Evolutionary conservation across 2,329 filamentous ascomycete species (phyloP), one percentile per base, ranked within the genome.

Genomic region (Monosporascus sp.): DNA sequence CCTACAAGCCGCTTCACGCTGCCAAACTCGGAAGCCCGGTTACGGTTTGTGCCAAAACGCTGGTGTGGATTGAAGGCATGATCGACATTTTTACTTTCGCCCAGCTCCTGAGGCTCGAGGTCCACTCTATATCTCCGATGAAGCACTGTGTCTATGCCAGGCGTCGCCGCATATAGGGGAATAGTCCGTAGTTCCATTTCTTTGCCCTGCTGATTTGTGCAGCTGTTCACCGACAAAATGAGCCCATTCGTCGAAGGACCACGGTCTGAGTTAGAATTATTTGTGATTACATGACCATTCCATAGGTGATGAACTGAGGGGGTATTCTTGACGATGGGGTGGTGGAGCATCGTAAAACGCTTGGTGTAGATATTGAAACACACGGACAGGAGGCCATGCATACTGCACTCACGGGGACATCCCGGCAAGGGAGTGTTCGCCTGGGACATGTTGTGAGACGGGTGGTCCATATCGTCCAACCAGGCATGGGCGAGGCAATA

Each of bases 311-410:
- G 41, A 44, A 44, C 41, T 20, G 41, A 44, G 20, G 41, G 41
- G 7, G 41, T 24, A 24, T 44, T 44, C 20, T 44, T 44, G 18
- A 26, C 49, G 15, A 50, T 37, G 11, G 20, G 64, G 46, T 66
- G 63, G 37, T 61, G 59, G 7, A 63, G 60, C 14, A 60, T 50
- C 2, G 60, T 58, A 54, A 68, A 68, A 2, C 54, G 22, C 26
- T 64, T 66, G 7, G 65, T 65, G 52, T 68, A 66, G 28, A 68
- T 64, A 37, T 68, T 68, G 51, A 68, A 68, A 48, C 65, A 67
- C 5, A 67, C 53, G 9, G 58, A 65, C 22, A 60, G 57, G 49
- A 61, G 57, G 48, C 54, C 56, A 37, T 47, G 50, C 14, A 54
- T 56, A 41, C 51, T 49, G 11, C 58, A 59, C 8, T 57, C 44